Percentiles rank a stretch among this genome's conserved stretches.
Conservation (phyloP, 2,329 filamentous ascomycete species). For the Knoxdaviesia capensis region DNA sequence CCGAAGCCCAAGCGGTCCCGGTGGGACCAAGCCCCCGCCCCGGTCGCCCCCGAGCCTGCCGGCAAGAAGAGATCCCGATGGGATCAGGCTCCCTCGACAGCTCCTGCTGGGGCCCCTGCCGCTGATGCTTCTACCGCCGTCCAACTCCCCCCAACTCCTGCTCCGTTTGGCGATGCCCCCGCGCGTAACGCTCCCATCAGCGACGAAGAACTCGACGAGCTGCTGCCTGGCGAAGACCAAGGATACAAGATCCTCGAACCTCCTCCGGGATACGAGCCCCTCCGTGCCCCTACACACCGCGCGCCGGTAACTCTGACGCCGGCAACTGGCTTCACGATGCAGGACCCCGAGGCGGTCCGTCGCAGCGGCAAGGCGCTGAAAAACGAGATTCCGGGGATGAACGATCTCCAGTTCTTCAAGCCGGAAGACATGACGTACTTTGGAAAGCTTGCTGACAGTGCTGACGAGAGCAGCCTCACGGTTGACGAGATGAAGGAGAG, state of each 20-base stretch:
- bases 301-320: slow-evolving; percentile 43
- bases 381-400: slow-evolving; percentile 88
- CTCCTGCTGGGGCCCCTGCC: slow-evolving; percentile 53
- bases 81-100: slow-evolving; percentile 75
- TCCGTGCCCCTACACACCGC: slow-evolving; percentile 57
- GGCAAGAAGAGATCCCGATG: slow-evolving; percentile 68
- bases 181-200: slow-evolving; percentile 67
- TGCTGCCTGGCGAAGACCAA: slow-evolving; percentile 72
- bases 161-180: slow-evolving; percentile 64
- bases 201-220: slow-evolving; percentile 82
- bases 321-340: slow-evolving; percentile 83
- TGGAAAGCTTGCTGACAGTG: slow-evolving; percentile 85
- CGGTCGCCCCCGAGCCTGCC: slow-evolving; percentile 27
- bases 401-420: slow-evolving; percentile 95
- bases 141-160: slow-evolving; percentile 43
- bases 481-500: slow-evolving; percentile 94
- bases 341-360: slow-evolving; percentile 72
- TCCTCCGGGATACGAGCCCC: slow-evolving; percentile 77
- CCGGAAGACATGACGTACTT: slow-evolving; percentile 98
- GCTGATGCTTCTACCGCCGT: slow-evolving; percentile 43
- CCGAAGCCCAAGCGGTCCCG: slow-evolving; percentile 56
- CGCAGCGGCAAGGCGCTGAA: slow-evolving; percentile 77
- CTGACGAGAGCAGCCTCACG: slow-evolving; percentile 75
- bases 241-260: slow-evolving; percentile 86
- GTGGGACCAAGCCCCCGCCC: slow-evolving; percentile 66